phyloP scores from a whole-genome alignment of 805 yeast genomes.

The Candida chilensis region DNA sequence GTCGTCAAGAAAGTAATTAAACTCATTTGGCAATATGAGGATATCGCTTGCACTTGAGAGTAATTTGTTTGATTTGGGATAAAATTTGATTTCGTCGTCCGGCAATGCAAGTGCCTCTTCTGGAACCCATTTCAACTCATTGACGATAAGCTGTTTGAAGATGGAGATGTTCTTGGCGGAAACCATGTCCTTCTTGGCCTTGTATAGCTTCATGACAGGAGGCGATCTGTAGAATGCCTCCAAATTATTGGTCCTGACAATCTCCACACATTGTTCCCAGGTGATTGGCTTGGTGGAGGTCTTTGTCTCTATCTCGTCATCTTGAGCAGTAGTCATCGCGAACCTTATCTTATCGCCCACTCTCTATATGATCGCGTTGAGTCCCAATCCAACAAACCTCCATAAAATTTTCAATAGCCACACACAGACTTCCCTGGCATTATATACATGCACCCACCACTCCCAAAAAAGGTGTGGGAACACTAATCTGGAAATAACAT shows the following conservation, averaged over 20 bases:
- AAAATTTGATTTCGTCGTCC: conserved; percentile 8
- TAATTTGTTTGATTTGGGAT: conserved; percentile 23
- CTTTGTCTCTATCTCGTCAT: no score
- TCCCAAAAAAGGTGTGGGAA: no score
- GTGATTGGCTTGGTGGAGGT: conserved; percentile 32
- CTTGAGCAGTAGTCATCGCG: no score
- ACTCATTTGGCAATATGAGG: conserved; percentile 44
- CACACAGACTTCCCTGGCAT: no score
- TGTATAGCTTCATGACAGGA: conserved; percentile 31
- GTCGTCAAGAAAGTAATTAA: conserved; percentile 53
- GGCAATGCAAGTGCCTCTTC: conserved; percentile 11
- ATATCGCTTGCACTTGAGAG: conserved; percentile 32
- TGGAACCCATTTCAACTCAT: conserved; percentile 43
- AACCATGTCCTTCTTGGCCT: conserved; percentile 32
- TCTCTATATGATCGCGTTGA: no score
- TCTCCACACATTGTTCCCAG: conserved; percentile 32
- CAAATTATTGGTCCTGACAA: conserved; percentile 31
- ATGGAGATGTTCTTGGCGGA: conserved; percentile 23
- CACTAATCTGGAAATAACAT: no score
- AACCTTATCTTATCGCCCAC: no score
- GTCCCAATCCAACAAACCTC: no score
- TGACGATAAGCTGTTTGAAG: conserved; percentile 36
- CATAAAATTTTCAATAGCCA: no score
- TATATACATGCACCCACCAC: no score
- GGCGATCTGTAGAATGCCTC: conserved; percentile 40